Conservation (phyloP, 2,329 filamentous ascomycete species). For the Penicillium sp. region DNA sequence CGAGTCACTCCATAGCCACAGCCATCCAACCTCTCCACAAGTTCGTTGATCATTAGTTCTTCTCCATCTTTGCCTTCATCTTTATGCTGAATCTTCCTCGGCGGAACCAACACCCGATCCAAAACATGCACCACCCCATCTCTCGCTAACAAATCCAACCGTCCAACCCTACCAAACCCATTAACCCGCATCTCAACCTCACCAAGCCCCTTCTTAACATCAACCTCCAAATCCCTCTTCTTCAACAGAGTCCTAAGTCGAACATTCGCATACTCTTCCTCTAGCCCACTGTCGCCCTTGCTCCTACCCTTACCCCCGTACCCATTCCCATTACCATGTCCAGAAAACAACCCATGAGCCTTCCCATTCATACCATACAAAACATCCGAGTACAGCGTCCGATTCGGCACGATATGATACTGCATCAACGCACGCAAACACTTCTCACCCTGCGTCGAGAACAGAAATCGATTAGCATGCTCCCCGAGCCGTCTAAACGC, state of each 20-base stretch:
- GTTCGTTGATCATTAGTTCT: constrained; percentile 20
- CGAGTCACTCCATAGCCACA: constrained; percentile 13
- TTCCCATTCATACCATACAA: constrained; percentile 59
- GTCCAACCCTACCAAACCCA: constrained; percentile 63
- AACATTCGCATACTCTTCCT: constrained; percentile 7
- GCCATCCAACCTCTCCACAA: constrained; percentile 20
- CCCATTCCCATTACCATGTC: not conserved
- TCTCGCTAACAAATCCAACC: constrained; percentile 69
- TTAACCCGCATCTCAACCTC: constrained; percentile 74
- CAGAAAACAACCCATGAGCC: constrained; percentile 22
- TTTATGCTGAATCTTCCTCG: constrained; percentile 49
- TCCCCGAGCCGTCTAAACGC: constrained; percentile 77
- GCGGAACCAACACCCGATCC: constrained; percentile 71
- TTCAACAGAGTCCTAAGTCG: constrained; percentile 59
- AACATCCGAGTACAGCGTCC: constrained; percentile 75
- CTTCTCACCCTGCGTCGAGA: constrained; percentile 70
- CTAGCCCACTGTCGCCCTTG: constrained; percentile 38
- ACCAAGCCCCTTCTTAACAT: constrained; percentile 67
- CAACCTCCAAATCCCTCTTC: constrained; percentile 64
- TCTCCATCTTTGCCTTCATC: constrained; percentile 8
- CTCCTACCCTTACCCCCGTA: constrained; percentile 38
- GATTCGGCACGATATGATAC: constrained; percentile 73
- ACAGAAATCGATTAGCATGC: constrained; percentile 77
- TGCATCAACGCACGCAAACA: constrained; percentile 76
- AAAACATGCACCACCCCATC: constrained; percentile 85